These are phyloP conservation scores for Dalechampia spathulata DNA, from an alignment of 441 rosid genomes.

Conservation along the genomic window DNA sequence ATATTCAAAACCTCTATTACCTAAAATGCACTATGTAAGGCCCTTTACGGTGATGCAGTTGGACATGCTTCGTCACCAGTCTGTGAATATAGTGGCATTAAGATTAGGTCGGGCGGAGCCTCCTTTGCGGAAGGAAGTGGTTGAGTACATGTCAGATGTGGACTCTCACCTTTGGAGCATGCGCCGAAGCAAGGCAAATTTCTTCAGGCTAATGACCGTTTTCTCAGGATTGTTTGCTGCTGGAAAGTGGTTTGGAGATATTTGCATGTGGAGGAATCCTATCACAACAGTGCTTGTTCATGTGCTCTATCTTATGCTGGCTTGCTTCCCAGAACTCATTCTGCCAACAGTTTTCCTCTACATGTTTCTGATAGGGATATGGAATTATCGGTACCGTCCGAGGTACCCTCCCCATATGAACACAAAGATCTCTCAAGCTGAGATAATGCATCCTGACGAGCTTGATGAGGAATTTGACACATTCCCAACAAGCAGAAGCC, in stretches of 20 bases:
- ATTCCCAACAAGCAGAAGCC: conserved; percentile 68
- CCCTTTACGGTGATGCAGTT: conserved; percentile 79
- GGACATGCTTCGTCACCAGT: conserved; percentile 86
- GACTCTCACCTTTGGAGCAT: conserved; percentile 94
- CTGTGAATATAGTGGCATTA: conserved; percentile 75
- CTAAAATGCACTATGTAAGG: conserved; percentile 87
- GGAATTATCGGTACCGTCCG: conserved; percentile 88
- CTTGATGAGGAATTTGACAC: conserved; percentile 93
- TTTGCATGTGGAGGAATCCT: conserved; percentile 83
- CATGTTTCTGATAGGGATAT: conserved; percentile 85
- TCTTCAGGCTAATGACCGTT: conserved; percentile 75
- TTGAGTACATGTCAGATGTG: conserved; percentile 87
- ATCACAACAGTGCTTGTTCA: conserved; percentile 84
- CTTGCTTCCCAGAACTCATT: conserved; percentile 83
- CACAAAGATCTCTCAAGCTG: conserved; percentile 86
- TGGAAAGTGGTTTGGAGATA: conserved; percentile 71
- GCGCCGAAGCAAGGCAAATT: conserved; percentile 89
- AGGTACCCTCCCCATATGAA: conserved; percentile 95
- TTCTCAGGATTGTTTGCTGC: conserved; percentile 70
- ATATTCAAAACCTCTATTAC: conserved; percentile 67
- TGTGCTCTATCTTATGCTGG: conserved; percentile 77
- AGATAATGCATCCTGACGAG: conserved; percentile 78
- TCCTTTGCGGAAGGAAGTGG: conserved; percentile 76
- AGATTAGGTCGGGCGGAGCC: conserved; percentile 89
- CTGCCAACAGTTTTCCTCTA: conserved; percentile 79